Evolutionary conservation across 1,284 basidiomycete genomes (phyloP), one percentile per base, ranked within the genome.

Genomic region (Chalciporus sp.): DNA sequence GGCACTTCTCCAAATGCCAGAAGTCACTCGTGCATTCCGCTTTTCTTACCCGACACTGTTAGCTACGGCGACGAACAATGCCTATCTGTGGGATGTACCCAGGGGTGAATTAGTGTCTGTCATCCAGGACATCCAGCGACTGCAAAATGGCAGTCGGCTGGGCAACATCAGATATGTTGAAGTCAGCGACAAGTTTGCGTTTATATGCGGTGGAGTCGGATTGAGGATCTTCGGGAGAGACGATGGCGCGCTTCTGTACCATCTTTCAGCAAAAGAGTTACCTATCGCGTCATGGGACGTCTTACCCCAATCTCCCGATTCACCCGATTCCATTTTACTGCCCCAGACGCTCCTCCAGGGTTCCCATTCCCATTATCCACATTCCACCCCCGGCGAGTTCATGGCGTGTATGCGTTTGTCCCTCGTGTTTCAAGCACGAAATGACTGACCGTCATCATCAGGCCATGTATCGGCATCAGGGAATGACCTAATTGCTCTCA

Each of bases 11-110:
- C 51, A 62, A 2, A 69, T 78, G 45, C 78, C 81, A 6, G 74
- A 76, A 39, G 39, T 46, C 7, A 80, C 81, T 2, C 72, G 75
- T 2, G 87, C 87, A 1, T 90, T 81, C 65, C 82, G 88, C 6
- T 82, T 89, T 58, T 82, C 83, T 5, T 86, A 84, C 61, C 88
- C 88, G 1, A 81, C 76, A 5, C 72, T 92, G 5, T 68, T 87
- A 1, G 78, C 82, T 3, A 77, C 78, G 1, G 70, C 71, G 26
- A 61, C 68, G 1, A 65, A 73, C 12, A 68, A 69, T 28, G 81
- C 79, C 0, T 88, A 78, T 58, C 55, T 90, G 6, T 89, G 79
- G 76, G 80, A 91, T 60, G 72, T 90, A 17, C 74, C 76, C 5
- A 77, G 78, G 0, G 79, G 75, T 1, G 61, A 62, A 31, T 61